phyloP scores from a whole-genome alignment of 2,329 filamentous ascomycete species.

The Plenodomus biglobosus region DNA sequence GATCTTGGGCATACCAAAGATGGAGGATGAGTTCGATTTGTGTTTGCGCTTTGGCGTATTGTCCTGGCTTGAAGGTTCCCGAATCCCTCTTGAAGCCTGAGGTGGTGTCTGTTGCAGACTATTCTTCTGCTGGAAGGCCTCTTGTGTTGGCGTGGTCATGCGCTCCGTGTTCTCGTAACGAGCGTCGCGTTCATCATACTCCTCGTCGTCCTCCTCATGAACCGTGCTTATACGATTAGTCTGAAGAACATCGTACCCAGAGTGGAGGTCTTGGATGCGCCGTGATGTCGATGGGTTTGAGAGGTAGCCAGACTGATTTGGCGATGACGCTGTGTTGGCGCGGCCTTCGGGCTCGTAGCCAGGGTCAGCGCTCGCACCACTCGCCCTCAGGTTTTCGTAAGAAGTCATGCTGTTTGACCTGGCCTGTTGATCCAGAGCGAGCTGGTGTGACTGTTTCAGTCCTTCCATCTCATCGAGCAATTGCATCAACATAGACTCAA shows the following conservation, averaged over 20 bases:
- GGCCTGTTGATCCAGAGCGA: conserved; percentile 36
- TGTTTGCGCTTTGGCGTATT: conserved; percentile 84
- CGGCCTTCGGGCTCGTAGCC: conserved; percentile 84
- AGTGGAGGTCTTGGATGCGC: conserved; percentile 49
- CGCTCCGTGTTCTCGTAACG: conserved; percentile 62
- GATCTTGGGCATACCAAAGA: conserved; percentile 77
- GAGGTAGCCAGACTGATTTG: conserved; percentile 74
- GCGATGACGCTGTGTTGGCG: conserved; percentile 72
- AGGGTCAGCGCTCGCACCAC: conserved; percentile 66
- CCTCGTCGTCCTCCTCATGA: conserved; percentile 76
- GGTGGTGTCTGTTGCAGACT: conserved; percentile 55
- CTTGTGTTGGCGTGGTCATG: conserved; percentile 63
- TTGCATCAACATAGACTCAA: conserved; percentile 72
- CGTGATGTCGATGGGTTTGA: conserved; percentile 60
- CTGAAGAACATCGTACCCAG: conserved; percentile 55
- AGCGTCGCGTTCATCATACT: conserved; percentile 64
- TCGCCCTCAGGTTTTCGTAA: conserved; percentile 69
- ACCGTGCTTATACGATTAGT: conserved; percentile 90
- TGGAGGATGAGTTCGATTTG: conserved; percentile 79
- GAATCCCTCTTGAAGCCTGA: conserved; percentile 44
- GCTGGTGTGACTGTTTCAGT: conserved; percentile 47
- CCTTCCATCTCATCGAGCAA: conserved; percentile 88
- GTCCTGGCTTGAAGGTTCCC: conserved; percentile 66
- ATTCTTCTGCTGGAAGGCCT: conserved; percentile 47
- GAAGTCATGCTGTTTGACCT: conserved; percentile 61